phyloP scores from a whole-genome alignment of 2,329 filamentous ascomycete genomes.

The Sodiomyces alkalinus region DNA sequence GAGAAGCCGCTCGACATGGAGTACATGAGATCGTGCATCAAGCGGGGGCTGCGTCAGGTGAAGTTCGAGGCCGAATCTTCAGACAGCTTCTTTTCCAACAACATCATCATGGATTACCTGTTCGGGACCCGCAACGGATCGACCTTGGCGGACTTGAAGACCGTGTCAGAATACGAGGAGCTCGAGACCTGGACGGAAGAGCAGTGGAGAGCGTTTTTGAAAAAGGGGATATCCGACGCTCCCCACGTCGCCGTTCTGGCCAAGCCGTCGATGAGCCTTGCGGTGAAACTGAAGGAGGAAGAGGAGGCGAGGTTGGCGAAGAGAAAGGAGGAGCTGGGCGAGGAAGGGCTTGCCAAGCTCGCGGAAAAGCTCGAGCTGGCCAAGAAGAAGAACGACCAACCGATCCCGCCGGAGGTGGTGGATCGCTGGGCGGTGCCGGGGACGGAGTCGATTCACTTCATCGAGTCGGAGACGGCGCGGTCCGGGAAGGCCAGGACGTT shows the following conservation, averaged over 20 bases:
- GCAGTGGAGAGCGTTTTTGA: conserved; percentile 71
- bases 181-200: conserved; percentile 68
- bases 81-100: conserved; percentile 65
- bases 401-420: conserved; percentile 71
- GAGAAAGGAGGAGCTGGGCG: conserved; percentile 64
- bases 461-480: conserved; percentile 71
- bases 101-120: conserved; percentile 82
- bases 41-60: conserved; percentile 63
- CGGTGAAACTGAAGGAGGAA: conserved; percentile 65
- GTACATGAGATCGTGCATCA: conserved; percentile 80
- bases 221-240: conserved; percentile 72
- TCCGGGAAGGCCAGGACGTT: conserved; percentile 62
- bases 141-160: conserved; percentile 46
- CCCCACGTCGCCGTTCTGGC: conserved; percentile 80
- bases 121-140: conserved; percentile 79
- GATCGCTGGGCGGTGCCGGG: conserved; percentile 69
- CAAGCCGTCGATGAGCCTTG: conserved; percentile 66
- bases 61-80: conserved; percentile 74
- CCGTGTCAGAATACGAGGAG: conserved; percentile 44
- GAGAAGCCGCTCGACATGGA: conserved; percentile 72
- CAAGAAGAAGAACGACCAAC: conserved; percentile 74
- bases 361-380: conserved; percentile 65
- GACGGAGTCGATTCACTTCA: conserved; percentile 88
- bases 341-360: conserved; percentile 65
- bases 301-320: conserved; percentile 67